phyloP scores from a whole-genome alignment of 257 asterid genomes.

The Petunia secreta region DNA sequence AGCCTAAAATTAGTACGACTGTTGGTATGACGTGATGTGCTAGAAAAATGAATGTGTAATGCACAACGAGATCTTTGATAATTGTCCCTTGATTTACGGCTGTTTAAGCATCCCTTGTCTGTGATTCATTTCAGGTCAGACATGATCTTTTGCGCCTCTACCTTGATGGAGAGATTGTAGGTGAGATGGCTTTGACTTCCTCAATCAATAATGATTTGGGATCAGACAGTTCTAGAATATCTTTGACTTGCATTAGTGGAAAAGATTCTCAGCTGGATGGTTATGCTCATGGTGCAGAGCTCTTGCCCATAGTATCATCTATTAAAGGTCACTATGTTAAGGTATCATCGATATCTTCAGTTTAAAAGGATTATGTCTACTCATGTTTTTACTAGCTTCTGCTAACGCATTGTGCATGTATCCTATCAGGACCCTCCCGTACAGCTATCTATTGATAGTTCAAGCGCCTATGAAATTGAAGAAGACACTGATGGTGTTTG shows the following conservation, averaged over 20 bases:
- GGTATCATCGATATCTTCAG: slow-evolving; percentile 42
- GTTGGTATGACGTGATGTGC: background rate
- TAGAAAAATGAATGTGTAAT: slow-evolving; percentile 2
- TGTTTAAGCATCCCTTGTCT: slow-evolving; percentile 30
- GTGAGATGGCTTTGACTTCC: slow-evolving; percentile 57
- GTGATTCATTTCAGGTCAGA: slow-evolving; percentile 53
- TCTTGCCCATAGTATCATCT: slow-evolving; percentile 41
- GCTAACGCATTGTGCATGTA: slow-evolving; percentile 20
- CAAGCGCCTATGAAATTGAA: slow-evolving; percentile 72
- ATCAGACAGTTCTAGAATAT: slow-evolving; percentile 43
- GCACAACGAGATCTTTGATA: slow-evolving; percentile 11
- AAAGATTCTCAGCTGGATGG: slow-evolving; percentile 49
- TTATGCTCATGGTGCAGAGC: slow-evolving; percentile 56
- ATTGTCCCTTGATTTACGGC: background rate
- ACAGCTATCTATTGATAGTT: slow-evolving; percentile 60
- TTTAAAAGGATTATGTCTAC: slow-evolving; percentile 9
- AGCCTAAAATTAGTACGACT: background rate
- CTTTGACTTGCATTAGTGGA: slow-evolving; percentile 55
- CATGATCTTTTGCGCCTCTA: slow-evolving; percentile 56
- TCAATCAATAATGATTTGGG: slow-evolving; percentile 37
- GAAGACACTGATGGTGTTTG: slow-evolving; percentile 85
- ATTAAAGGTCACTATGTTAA: slow-evolving; percentile 51
- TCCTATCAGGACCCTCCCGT: slow-evolving; percentile 71
- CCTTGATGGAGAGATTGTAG: slow-evolving; percentile 67
- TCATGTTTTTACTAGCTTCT: slow-evolving; percentile 22